Conservation (phyloP, 331 rosid genomes). For the Rosa hybrid region DNA sequence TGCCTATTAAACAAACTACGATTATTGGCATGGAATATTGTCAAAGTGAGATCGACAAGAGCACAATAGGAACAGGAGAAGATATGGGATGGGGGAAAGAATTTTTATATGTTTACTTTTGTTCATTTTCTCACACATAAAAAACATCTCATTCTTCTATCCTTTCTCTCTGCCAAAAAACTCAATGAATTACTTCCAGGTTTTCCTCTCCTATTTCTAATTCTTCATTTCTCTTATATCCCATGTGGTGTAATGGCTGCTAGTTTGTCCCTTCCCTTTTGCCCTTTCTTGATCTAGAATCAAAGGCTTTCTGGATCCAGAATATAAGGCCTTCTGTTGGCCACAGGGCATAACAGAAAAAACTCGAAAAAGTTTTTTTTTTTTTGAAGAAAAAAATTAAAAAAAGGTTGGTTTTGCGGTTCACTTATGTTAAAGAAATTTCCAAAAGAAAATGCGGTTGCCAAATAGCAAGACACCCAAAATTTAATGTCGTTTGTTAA, state of each 20-base stretch:
- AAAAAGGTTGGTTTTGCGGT: not conserved
- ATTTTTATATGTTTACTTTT: not conserved
- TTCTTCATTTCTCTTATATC: not conserved
- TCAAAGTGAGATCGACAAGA: not conserved
- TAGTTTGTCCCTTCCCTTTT: constrained; percentile 1
- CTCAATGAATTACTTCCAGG: not conserved
- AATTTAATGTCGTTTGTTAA: not conserved
- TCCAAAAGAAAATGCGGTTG: not conserved
- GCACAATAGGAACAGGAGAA: not conserved
- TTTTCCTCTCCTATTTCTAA: not conserved
- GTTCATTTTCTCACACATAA: not conserved
- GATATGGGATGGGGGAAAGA: not conserved
- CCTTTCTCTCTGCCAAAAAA: not conserved
- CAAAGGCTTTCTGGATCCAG: not conserved
- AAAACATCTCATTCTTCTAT: not conserved
- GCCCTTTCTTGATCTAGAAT: not conserved
- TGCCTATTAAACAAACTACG: not conserved
- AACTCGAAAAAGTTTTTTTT: no score
- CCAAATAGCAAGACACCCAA: not conserved
- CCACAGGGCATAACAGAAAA: not conserved
- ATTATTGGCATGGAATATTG: not conserved
- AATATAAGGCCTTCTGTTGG: not conserved
- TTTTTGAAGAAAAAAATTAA: no score
- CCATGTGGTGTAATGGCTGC: not conserved
- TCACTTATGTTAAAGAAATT: not conserved